Evolutionary conservation across 2,329 filamentous ascomycete species (phyloP).

Genomic region (Aspergillus costaricaensis): DNA sequence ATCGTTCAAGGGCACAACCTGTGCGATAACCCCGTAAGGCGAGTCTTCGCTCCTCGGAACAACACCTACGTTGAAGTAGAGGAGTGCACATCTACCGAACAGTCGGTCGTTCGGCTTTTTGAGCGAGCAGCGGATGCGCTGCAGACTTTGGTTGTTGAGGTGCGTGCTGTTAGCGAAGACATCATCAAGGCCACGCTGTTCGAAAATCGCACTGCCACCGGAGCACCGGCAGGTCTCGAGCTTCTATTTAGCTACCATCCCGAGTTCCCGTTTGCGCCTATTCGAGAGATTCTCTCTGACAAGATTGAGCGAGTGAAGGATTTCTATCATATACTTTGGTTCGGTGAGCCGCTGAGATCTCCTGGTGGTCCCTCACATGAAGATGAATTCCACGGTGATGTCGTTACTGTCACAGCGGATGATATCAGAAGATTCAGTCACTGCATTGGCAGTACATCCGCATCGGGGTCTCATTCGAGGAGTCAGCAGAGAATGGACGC

Average conservation of each 20-base stretch:
- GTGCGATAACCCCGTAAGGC: background rate
- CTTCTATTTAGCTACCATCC: background rate
- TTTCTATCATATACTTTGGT: constrained; percentile 1
- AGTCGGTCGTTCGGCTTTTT: background rate
- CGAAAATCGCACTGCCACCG: background rate
- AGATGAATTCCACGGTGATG: background rate
- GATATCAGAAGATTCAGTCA: background rate
- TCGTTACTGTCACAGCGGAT: background rate
- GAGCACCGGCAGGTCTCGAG: background rate
- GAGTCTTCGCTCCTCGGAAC: constrained; percentile 2
- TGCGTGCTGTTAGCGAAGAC: background rate
- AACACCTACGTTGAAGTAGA: constrained; percentile 4
- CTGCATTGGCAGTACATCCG: background rate
- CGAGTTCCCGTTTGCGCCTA: background rate
- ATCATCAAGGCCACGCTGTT: background rate
- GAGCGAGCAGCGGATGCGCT: background rate
- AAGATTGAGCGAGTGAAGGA: background rate
- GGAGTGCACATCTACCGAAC: background rate
- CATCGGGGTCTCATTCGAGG: background rate
- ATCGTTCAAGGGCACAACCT: constrained; percentile 4
- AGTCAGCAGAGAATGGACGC: background rate
- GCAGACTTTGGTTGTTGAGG: background rate
- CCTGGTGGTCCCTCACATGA: background rate
- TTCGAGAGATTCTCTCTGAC: background rate
- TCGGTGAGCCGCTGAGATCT: background rate